phyloP scores from a whole-genome alignment of 768 basidiomycete genomes.

The Trametes elegans region DNA sequence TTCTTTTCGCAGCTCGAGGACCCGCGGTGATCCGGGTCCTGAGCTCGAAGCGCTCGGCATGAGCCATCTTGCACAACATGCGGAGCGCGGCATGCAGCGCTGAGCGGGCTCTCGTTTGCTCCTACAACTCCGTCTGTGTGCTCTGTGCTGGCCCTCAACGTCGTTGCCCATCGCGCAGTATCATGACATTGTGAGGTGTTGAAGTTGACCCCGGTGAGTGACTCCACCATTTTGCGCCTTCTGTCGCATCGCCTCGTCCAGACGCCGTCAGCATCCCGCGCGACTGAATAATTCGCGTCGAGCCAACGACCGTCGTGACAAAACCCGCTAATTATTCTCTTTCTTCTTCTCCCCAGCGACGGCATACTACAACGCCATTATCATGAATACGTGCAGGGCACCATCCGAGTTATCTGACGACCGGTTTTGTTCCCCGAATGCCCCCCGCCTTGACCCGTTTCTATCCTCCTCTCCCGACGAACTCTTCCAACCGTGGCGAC shows the following conservation, averaged over 20 bases:
- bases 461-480: constrained; percentile 2
- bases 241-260: constrained; percentile 12
- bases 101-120: constrained; percentile 13
- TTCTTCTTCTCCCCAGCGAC: constrained; percentile 8
- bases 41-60: neutral
- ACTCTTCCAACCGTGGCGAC: constrained; percentile 9
- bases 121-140: constrained; percentile 4
- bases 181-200: constrained; percentile 17
- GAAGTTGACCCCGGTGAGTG: constrained; percentile 13
- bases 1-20: too few species aligned
- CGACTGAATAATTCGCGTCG: neutral
- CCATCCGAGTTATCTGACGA: constrained; percentile 8
- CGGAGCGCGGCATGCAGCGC: constrained; percentile 15
- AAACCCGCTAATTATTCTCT: constrained; percentile 12
- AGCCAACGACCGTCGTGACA: constrained; percentile 9
- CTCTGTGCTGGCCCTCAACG: neutral
- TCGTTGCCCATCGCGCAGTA: constrained; percentile 6
- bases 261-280: neutral
- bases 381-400: constrained; percentile 24
- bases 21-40: constrained; percentile 8
- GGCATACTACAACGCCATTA: constrained; percentile 20
- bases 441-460: constrained; percentile 5
- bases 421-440: constrained; percentile 8
- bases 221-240: neutral
- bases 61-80: constrained; percentile 13